Evolutionary conservation across 176 grass and related monocot genomes (phyloP).

Genomic region (Triticum timopheevii): DNA sequence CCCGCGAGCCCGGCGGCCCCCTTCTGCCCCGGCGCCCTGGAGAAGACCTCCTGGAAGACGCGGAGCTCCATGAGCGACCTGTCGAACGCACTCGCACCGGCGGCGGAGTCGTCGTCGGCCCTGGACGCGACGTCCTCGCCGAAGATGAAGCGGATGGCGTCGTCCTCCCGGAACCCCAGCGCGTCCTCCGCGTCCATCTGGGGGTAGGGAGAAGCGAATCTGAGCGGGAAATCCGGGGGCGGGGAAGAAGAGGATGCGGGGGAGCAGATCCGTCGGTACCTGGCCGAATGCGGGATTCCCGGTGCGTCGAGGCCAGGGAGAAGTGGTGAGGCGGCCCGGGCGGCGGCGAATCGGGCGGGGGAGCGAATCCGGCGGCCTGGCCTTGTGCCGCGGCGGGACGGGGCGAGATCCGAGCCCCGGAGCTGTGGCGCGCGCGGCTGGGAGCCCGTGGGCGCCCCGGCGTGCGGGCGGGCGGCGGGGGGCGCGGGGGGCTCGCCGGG

Average conservation of each 20-base stretch:
- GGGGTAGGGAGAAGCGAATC: not conserved
- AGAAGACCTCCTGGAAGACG: conserved; percentile 76
- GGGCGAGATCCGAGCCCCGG: not conserved
- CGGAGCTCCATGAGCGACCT: conserved; percentile 55
- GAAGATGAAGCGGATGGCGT: conserved; percentile 67
- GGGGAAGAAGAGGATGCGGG: no score
- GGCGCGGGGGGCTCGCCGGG: not conserved
- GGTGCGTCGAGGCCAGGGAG: not conserved
- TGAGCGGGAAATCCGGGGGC: not conserved
- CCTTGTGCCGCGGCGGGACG: not conserved
- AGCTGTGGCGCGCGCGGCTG: not conserved
- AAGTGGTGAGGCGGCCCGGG: not conserved
- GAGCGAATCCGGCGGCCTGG: not conserved
- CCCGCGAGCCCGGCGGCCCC: not conserved
- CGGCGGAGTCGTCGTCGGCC: not conserved
- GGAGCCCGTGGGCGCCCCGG: not conserved
- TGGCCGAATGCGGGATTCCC: not conserved
- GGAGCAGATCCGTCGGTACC: not conserved
- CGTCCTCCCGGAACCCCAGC: conserved; percentile 55
- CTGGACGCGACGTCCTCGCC: conserved; percentile 57
- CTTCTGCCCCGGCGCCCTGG: not conserved
- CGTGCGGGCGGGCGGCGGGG: not conserved
- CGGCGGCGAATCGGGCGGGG: not conserved
- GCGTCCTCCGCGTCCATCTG: not conserved
- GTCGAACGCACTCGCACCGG: conserved; percentile 41